Evolutionary conservation across 2,329 filamentous ascomycete genomes (phyloP).

Genomic region (Dichotomopilus funicola): DNA sequence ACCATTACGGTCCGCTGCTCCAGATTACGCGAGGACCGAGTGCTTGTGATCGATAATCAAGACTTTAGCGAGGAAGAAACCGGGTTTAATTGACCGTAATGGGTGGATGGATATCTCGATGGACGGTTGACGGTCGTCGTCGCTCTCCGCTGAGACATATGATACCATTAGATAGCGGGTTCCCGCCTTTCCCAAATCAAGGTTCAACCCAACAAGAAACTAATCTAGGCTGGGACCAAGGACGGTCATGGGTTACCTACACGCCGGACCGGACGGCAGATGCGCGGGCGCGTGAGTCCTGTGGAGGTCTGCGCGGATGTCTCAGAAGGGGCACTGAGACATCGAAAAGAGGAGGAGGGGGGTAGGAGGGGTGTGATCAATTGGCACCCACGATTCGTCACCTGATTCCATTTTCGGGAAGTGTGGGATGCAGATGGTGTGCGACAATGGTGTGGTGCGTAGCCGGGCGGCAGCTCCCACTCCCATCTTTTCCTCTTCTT

Average conservation of each 20-base stretch:
- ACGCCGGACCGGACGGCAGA: background rate
- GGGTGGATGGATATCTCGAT: too few relatives aligned
- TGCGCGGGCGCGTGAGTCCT: background rate
- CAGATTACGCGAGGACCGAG: background rate
- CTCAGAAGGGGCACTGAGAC: background rate
- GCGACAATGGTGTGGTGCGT: background rate
- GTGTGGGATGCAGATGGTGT: background rate
- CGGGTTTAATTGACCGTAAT: background rate
- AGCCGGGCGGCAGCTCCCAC: background rate
- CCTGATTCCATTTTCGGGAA: slow-evolving; percentile 1
- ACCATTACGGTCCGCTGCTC: background rate
- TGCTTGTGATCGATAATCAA: background rate
- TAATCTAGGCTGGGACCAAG: too few relatives aligned
- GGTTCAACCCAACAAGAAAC: too few relatives aligned
- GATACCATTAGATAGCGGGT: too few relatives aligned
- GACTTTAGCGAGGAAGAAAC: background rate
- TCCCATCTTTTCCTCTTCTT: too few relatives aligned
- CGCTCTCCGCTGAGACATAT: too few relatives aligned
- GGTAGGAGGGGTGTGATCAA: background rate
- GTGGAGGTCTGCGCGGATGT: background rate
- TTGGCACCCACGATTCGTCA: slow-evolving; percentile 9
- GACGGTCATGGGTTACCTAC: too few relatives aligned
- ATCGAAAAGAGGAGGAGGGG: background rate
- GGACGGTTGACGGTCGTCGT: too few relatives aligned
- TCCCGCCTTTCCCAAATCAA: too few relatives aligned